Evolutionary conservation across 176 grass and related monocot genomes (phyloP).

Genomic region (Sorghum bicolor): DNA sequence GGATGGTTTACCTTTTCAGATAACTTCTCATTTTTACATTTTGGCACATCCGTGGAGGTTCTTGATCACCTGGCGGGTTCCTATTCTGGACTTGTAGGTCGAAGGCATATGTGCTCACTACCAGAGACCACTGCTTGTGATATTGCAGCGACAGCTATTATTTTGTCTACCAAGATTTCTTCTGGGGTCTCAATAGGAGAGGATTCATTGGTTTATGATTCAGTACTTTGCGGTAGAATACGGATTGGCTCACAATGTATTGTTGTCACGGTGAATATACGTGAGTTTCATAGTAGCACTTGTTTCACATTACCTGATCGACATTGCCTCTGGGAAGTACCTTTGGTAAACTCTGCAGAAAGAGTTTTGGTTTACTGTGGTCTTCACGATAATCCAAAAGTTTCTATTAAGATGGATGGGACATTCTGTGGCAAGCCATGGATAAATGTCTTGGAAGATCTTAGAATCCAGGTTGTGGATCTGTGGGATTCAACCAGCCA

Average conservation of each 20-base stretch:
- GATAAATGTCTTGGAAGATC: constrained; percentile 68
- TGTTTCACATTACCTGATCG: constrained; percentile 72
- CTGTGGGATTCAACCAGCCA: constrained; percentile 52
- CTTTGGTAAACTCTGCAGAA: constrained; percentile 57
- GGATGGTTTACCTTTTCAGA: constrained; percentile 56
- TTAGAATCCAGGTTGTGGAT: constrained; percentile 68
- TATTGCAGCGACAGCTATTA: constrained; percentile 72
- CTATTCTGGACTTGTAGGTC: constrained; percentile 73
- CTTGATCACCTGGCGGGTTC: constrained; percentile 81
- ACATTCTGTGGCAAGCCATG: constrained; percentile 93
- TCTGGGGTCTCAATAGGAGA: constrained; percentile 76
- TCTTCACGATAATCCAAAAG: constrained; percentile 89
- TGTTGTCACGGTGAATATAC: constrained; percentile 73
- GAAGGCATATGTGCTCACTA: constrained; percentile 68
- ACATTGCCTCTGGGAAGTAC: constrained; percentile 95
- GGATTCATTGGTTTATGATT: constrained; percentile 90
- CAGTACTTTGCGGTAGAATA: constrained; percentile 67
- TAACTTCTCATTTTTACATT: constrained; percentile 85
- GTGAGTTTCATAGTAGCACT: constrained; percentile 27
- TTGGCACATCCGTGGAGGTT: constrained; percentile 90
- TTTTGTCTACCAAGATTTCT: constrained; percentile 83
- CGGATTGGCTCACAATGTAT: constrained; percentile 84
- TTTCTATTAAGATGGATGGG: constrained; percentile 48
- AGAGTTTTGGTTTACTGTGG: constrained; percentile 85
- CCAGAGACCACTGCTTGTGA: constrained; percentile 85